Evolutionary conservation across 2,329 filamentous ascomycete species (phyloP).

Genomic region (Aspergillus quadrilineatus): DNA sequence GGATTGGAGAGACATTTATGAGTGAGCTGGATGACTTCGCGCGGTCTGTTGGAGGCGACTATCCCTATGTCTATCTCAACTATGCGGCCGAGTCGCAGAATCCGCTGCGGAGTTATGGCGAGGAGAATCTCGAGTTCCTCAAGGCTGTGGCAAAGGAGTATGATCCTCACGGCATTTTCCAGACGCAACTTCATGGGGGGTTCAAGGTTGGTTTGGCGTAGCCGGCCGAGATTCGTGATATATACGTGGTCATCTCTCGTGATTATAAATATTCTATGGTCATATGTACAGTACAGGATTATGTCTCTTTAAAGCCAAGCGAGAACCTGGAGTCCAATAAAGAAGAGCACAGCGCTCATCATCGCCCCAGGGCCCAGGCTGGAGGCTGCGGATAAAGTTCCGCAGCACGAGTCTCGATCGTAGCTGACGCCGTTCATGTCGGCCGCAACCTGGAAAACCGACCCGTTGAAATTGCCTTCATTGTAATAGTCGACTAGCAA

Average conservation of each 20-base stretch:
- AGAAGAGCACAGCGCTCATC: conserved; percentile 23
- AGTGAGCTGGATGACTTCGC: neutral
- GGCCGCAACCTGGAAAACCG: conserved; percentile 74
- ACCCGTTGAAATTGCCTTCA: conserved; percentile 64
- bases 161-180: neutral
- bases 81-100: conserved; percentile 4
- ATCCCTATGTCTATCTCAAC: neutral
- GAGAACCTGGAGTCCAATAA: conserved; percentile 26
- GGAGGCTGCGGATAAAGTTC: conserved; percentile 28
- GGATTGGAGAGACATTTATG: neutral
- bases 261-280: conserved; percentile 13
- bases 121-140: neutral
- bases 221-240: neutral
- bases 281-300: conserved; percentile 11
- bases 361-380: conserved; percentile 21
- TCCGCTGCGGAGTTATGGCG: neutral
- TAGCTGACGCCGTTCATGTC: conserved; percentile 72
- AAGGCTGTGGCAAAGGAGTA: neutral
- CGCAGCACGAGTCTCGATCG: conserved; percentile 43
- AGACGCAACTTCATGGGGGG: neutral
- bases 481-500: conserved; percentile 87
- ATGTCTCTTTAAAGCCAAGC: conserved; percentile 17
- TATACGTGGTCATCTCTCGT: conserved; percentile 10
- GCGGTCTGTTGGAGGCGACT: neutral
- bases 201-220: neutral